These are phyloP conservation scores for Candida sphagnicola DNA, from an alignment of 805 yeast species.

Conservation along the genomic window DNA sequence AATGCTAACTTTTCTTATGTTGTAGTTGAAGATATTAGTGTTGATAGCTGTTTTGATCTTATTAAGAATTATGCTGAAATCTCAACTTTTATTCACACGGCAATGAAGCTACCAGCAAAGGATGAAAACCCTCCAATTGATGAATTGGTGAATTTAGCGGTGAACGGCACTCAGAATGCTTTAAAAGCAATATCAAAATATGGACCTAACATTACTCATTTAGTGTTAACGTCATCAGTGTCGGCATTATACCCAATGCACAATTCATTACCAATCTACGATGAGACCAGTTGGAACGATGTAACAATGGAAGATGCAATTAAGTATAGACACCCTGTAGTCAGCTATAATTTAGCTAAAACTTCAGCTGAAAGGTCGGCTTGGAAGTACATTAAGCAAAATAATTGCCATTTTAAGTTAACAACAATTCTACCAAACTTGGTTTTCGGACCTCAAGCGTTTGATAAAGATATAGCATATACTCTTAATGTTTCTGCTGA, in stretches of 20 bases:
- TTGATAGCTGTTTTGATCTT: slow-evolving; percentile 24
- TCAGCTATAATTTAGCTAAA: slow-evolving; percentile 11
- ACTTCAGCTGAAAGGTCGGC: slow-evolving; percentile 16
- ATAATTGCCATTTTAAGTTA: slow-evolving; percentile 2
- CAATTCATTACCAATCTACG: slow-evolving; percentile 35
- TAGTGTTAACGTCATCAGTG: slow-evolving; percentile 49
- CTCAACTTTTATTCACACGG: slow-evolving; percentile 25
- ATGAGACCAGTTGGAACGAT: slow-evolving; percentile 48
- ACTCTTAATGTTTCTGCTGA: slow-evolving; percentile 33
- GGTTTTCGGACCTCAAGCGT: slow-evolving; percentile 30
- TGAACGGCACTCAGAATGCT: slow-evolving; percentile 49
- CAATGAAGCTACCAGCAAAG: slow-evolving; percentile 26
- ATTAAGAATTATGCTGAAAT: slow-evolving; percentile 24
- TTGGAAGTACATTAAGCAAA: slow-evolving; percentile 8
- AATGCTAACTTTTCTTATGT: slow-evolving; percentile 16
- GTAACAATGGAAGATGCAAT: slow-evolving; percentile 8
- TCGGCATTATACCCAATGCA: slow-evolving; percentile 19
- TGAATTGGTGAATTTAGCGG: slow-evolving; percentile 53
- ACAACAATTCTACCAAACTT: slow-evolving; percentile 4
- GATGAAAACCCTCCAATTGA: slow-evolving; percentile 47
- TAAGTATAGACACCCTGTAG: not conserved
- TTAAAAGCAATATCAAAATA: slow-evolving; percentile 41
- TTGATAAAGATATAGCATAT: slow-evolving; percentile 24
- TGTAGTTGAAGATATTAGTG: slow-evolving; percentile 18
- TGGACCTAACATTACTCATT: slow-evolving; percentile 38